phyloP scores from a whole-genome alignment of 2,329 filamentous ascomycete species.

The Xylariales sp. region DNA sequence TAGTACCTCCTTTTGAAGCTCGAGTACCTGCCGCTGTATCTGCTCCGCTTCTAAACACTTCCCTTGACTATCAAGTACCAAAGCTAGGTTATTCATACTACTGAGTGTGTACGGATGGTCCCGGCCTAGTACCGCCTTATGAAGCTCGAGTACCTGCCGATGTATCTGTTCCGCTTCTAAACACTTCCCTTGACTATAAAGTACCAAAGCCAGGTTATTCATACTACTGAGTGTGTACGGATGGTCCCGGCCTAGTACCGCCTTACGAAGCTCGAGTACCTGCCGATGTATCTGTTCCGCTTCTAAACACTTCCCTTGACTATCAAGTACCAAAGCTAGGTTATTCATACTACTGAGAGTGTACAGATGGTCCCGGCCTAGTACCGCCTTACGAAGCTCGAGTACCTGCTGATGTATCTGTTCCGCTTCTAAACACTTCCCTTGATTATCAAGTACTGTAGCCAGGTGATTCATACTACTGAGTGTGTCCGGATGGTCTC shows the following conservation, averaged over 20 bases:
- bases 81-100: neutral
- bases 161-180: neutral
- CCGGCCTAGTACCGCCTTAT: neutral
- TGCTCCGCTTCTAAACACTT: constrained; percentile 1
- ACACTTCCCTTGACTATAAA: neutral
- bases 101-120: neutral
- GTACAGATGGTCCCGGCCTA: neutral
- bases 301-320: neutral
- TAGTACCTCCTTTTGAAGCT: neutral
- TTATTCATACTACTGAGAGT: constrained; percentile 4
- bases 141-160: neutral
- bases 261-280: neutral
- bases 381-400: neutral
- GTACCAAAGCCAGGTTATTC: neutral
- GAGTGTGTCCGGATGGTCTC: neutral
- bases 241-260: neutral
- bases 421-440: constrained; percentile 1
- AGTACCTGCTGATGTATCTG: neutral
- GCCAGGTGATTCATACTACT: neutral
- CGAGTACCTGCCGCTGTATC: neutral
- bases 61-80: neutral
- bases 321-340: neutral
- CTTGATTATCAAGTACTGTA: neutral
- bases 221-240: neutral
- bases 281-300: neutral